Base-by-base conservation (phyloP, 495 filamentous ascomycete genomes). In the Penicillium herquei region DNA sequence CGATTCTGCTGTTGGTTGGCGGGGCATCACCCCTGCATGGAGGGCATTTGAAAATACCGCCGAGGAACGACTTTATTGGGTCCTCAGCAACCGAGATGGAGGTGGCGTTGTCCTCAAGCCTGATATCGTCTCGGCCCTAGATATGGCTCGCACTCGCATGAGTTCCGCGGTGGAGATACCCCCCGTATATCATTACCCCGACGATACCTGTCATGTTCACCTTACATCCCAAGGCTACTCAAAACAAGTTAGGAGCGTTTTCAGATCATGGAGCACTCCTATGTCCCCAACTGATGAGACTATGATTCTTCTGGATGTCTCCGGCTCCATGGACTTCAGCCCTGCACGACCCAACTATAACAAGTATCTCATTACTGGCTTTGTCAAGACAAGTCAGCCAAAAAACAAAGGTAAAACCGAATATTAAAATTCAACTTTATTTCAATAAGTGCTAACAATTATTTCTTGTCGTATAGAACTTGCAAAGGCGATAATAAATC, bases 51-150 rank as follows among this genome's bases (percentile, higher is more conserved):
- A 75, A 58, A 67, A 76, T 51, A 71, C 71, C 2, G 75, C 76
- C 46, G 75, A 79, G 52, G 76, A 79, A 54, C 66, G 76, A 17
- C 54, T 78, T 21, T 79, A 78, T 54, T 79, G 76, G 76, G 73
- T 76, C 3, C 51, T 77, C 46, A 78, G 75, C 55, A 69, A 79
- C 57, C 63, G 75, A 51, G 62, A 63, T 31, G 68, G 69, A n/a
- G 39, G 17, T 31, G 62, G 63, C 30, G 52, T 50, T 42, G 60
- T 65, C 32, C 46, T 78, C 63, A 79, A 78, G 57, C 76, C 70
- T 2, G 70, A 76, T 51, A 55, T 71, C 8, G 73, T 77, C 26
- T 76, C 75, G 3, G 69, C 61, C 32, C 60, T 78, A 54, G 59
- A 73, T 13, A 67, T 74, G 70, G 75, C 75, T 46, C 65, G 67